Evolutionary conservation across 495 filamentous ascomycete species (phyloP), one percentile per base, ranked within the genome.

Genomic region (Neurospora cerealis): DNA sequence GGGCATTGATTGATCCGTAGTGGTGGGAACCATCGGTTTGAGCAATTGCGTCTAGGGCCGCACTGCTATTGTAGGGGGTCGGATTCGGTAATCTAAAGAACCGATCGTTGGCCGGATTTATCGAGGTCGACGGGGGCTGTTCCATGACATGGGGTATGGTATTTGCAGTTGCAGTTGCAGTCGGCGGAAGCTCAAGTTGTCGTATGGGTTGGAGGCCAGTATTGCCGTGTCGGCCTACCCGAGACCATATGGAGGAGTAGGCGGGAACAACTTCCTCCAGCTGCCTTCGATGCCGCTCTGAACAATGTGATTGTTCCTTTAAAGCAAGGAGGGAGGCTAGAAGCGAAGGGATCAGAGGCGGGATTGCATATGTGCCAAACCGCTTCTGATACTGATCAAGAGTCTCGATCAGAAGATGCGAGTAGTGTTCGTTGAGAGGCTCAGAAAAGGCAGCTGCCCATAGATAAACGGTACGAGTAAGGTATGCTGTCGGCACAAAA

Each of bases 401-500:
- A 13, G 76, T 77, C 21, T 79, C 79, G 6, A 70, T 32, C 32
- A 80, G 60, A 19, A 66, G 46, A 36, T 32, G 8, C 5, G 76
- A 38, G 1, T 15, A 41, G 24, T 60, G 36, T 19, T 71, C 75
- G 7, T 72, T 48, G 8, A 32, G 39, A 15, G 78, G 74, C 17
- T 74, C 74, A 13, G 69, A 41, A 8, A 77, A 24, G 6, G 72
- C 71, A 10, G 39, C 72, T 3, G 76, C 75, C 75, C 76, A 78
- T 11, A 80, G 69, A 34, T 77, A 79, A 5, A 77, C 46, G 41
- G 71, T 71, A 41, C 76, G 75, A 28, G 74, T 28, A 19, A 79
- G 46, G 69, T 78, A 79, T 13, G 76, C 73, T 5, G 79, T 79
- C 24, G 79, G 79, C 13, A 75, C 76, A 10, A 73, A 71, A n/a